Evolutionary conservation across 768 basidiomycete species (phyloP).

Genomic region (Coprinellus aureogranulatus): DNA sequence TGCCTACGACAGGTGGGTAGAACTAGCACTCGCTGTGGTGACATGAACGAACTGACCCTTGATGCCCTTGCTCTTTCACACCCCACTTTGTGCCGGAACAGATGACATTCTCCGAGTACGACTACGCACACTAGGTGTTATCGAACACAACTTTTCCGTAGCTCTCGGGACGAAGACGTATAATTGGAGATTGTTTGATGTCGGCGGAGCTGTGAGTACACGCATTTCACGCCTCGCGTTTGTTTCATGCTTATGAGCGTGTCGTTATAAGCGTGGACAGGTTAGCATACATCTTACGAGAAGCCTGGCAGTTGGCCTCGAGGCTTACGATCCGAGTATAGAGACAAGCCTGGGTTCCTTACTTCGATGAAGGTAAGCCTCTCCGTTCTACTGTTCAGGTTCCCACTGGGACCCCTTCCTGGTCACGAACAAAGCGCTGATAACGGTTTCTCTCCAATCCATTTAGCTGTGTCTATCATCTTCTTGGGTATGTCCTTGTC

Average conservation of each 20-base stretch:
- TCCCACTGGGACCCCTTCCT: too few species aligned
- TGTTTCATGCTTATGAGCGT: not conserved
- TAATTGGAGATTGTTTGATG: constrained; percentile 80
- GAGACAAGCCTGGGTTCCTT: constrained; percentile 82
- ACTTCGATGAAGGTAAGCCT: constrained; percentile 74
- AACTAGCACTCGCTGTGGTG: not conserved
- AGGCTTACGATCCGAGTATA: constrained; percentile 22
- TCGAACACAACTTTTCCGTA: constrained; percentile 73
- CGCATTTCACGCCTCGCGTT: not conserved
- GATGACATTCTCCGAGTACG: constrained; percentile 80
- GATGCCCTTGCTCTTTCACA: constrained; percentile 2
- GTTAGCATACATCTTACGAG: constrained; percentile 31
- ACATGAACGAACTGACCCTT: not conserved
- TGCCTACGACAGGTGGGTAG: constrained; percentile 63
- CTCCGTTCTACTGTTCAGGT: too few species aligned
- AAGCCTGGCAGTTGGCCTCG: constrained; percentile 6
- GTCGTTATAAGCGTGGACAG: constrained; percentile 51
- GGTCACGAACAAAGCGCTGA: not conserved
- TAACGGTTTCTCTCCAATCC: constrained; percentile 7
- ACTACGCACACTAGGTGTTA: constrained; percentile 75
- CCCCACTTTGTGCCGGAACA: constrained; percentile 21
- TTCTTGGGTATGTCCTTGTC: constrained; percentile 47
- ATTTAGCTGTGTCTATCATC: constrained; percentile 82
- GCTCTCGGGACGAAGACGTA: constrained; percentile 59
- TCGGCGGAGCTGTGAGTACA: constrained; percentile 72